Evolutionary conservation across 1,284 basidiomycete species (phyloP).

Genomic region (Ustilago xerochloae): DNA sequence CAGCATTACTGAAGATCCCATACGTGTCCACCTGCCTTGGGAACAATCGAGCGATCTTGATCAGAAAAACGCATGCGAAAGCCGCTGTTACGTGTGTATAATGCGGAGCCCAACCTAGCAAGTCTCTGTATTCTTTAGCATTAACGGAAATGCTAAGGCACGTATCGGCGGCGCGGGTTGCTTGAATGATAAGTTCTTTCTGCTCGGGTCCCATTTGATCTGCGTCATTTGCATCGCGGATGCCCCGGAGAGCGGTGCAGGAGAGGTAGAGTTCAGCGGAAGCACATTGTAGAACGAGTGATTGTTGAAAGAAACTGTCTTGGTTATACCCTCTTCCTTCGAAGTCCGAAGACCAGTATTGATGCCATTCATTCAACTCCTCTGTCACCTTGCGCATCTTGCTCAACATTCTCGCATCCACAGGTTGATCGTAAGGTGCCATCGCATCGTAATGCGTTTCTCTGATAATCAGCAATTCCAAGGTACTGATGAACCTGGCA

Average conservation of each 20-base stretch:
- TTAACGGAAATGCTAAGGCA: slow-evolving; percentile 83
- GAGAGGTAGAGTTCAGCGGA: slow-evolving; percentile 93
- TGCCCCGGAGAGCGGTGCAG: slow-evolving; percentile 86
- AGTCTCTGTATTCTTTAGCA: slow-evolving; percentile 80
- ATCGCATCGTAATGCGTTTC: slow-evolving; percentile 88
- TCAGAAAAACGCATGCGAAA: slow-evolving; percentile 88
- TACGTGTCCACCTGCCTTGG: slow-evolving; percentile 80
- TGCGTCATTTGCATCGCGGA: slow-evolving; percentile 75
- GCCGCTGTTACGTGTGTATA: slow-evolving; percentile 90
- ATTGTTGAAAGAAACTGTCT: slow-evolving; percentile 82
- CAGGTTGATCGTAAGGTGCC: slow-evolving; percentile 83
- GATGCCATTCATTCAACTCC: slow-evolving; percentile 88
- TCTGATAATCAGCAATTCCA: slow-evolving; percentile 85
- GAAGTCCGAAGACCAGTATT: slow-evolving; percentile 83
- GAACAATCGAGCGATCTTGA: slow-evolving; percentile 90
- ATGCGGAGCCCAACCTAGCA: slow-evolving; percentile 87
- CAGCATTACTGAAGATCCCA: slow-evolving; percentile 80
- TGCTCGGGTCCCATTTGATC: slow-evolving; percentile 94
- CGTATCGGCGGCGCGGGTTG: slow-evolving; percentile 86
- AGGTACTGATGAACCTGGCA: slow-evolving; percentile 83
- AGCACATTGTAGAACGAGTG: slow-evolving; percentile 85
- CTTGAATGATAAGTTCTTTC: slow-evolving; percentile 90
- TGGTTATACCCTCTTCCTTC: slow-evolving; percentile 82
- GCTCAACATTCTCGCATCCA: slow-evolving; percentile 82
- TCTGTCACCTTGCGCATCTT: slow-evolving; percentile 86